Percentiles rank a stretch among this genome's conserved stretches.
Conservation (phyloP, 2,329 filamentous ascomycete species). For the Dactylellina sp. region DNA sequence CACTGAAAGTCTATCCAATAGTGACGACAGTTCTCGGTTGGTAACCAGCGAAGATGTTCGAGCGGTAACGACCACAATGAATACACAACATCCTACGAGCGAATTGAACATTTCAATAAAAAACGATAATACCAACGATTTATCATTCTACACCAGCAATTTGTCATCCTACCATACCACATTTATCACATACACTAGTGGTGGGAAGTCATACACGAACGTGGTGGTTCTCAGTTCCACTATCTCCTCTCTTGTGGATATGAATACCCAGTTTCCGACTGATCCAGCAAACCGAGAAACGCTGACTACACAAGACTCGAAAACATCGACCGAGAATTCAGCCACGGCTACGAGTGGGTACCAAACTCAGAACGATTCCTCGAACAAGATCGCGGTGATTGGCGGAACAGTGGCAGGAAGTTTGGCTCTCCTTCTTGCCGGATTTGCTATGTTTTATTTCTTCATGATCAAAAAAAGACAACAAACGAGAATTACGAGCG, state of each 20-base stretch:
- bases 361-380: conserved; percentile 11
- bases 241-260: neutral
- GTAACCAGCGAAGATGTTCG: neutral
- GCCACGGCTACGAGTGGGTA: neutral
- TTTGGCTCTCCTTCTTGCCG: conserved; percentile 3
- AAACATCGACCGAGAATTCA: neutral
- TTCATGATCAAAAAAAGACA: neutral
- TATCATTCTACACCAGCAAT: too few species aligned
- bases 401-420: conserved; percentile 5
- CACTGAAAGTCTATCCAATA: too few species aligned
- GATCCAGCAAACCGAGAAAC: too few species aligned
- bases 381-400: neutral
- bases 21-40: too few species aligned
- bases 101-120: neutral
- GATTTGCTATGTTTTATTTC: conserved; percentile 8
- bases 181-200: conserved; percentile 3
- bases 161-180: neutral
- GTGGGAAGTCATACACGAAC: conserved; percentile 1
- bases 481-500: neutral
- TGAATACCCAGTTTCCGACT: too few species aligned
- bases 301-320: too few species aligned
- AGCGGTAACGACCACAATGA: neutral
- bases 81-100: neutral
- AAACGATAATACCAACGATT: neutral
- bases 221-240: neutral